These are phyloP conservation scores for Magnusiomyces ingens DNA, from an alignment of 1,139 yeast genomes.

Conservation along the genomic window DNA sequence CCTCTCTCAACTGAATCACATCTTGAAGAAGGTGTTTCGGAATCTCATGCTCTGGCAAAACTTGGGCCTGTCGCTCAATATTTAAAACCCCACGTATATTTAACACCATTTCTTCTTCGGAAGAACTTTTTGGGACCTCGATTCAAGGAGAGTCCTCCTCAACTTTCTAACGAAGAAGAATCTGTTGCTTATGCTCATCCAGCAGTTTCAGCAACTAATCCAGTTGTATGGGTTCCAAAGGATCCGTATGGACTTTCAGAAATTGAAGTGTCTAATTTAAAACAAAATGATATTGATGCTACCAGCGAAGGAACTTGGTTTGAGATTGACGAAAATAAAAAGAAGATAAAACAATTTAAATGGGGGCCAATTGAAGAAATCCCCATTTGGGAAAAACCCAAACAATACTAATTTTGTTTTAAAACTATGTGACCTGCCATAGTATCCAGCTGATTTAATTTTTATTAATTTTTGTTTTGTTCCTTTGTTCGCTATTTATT, in stretches of 20 bases:
- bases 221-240: conserved; percentile 79
- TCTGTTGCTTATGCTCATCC: conserved; percentile 68
- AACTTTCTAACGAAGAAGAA: conserved; percentile 33
- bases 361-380: conserved; percentile 20
- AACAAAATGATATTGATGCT: conserved; percentile 40
- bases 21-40: conserved; percentile 7
- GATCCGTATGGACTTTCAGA: conserved; percentile 79
- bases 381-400: conserved; percentile 25
- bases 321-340: conserved; percentile 42
- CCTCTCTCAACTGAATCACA: conserved; percentile 8
- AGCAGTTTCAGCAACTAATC: conserved; percentile 56
- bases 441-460: not conserved
- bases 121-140: conserved; percentile 34
- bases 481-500: not conserved
- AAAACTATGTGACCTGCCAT: no score
- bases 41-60: not conserved
- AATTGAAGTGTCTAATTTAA: conserved; percentile 44
- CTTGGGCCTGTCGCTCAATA: conserved; percentile 21
- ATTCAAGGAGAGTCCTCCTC: conserved; percentile 36
- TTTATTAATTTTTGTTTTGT: not conserved
- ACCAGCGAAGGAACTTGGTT: conserved; percentile 58
- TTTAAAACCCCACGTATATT: conserved; percentile 56
- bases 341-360: conserved; percentile 23
- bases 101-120: conserved; percentile 28
- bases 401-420: conserved; percentile 16